These are phyloP conservation scores for Mortierella sp. DNA, from an alignment of 371 early-diverging fungal genomes.

Conservation along the genomic window DNA sequence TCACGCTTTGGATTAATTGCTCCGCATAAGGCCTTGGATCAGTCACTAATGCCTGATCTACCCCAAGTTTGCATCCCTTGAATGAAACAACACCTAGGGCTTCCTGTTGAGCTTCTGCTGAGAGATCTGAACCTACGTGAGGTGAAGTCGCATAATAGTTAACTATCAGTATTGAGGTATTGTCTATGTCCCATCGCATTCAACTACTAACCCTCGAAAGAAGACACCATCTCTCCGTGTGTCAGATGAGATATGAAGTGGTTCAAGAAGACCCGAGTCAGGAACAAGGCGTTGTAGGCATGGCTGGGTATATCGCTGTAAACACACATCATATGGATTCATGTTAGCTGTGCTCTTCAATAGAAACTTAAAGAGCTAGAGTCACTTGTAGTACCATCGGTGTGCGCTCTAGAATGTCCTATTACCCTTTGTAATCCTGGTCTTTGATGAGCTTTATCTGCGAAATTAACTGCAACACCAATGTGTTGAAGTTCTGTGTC, in stretches of 20 bases:
- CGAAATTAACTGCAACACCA: constrained; percentile 70
- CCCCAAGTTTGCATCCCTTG: constrained; percentile 59
- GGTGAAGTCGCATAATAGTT: not conserved
- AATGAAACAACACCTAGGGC: constrained; percentile 53
- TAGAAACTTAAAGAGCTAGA: too few species aligned
- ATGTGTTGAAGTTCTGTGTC: constrained; percentile 77
- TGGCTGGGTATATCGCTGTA: constrained; percentile 67
- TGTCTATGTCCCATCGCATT: not conserved
- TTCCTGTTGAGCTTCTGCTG: constrained; percentile 49
- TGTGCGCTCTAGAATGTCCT: not conserved
- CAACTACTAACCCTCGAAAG: constrained; percentile 68
- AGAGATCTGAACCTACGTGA: constrained; percentile 35
- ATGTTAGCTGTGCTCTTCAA: too few species aligned
- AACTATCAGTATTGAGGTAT: not conserved
- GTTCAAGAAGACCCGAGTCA: constrained; percentile 74
- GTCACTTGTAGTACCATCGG: not conserved
- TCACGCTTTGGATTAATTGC: constrained; percentile 69
- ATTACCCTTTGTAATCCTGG: constrained; percentile 67
- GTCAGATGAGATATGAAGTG: constrained; percentile 76
- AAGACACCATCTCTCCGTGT: constrained; percentile 66
- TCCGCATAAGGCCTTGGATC: constrained; percentile 66
- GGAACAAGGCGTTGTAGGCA: constrained; percentile 78
- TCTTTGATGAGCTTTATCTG: constrained; percentile 67
- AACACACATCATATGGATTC: too few species aligned
- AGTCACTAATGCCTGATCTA: constrained; percentile 56